Evolutionary conservation across 768 basidiomycete genomes (phyloP).

Genomic region (Phallus indusiatus): DNA sequence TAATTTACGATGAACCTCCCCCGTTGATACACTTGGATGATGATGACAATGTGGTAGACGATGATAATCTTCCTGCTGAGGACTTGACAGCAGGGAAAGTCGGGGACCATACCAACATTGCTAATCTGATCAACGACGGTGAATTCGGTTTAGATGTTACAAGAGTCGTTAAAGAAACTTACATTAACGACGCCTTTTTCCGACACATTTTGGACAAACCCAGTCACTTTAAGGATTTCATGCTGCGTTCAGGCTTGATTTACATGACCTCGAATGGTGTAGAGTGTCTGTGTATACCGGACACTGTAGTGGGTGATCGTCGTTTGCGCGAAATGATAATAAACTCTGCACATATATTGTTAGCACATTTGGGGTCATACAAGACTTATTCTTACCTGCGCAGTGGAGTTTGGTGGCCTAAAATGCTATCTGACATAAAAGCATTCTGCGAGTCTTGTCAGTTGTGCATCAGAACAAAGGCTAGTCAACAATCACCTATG

Average conservation of each 20-base stretch:
- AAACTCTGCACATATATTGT: constrained; percentile 22
- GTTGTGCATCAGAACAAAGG: constrained; percentile 16
- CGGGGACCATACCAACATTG: not conserved
- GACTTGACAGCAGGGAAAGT: no score
- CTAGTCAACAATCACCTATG: constrained; percentile 14
- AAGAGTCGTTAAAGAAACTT: constrained; percentile 7
- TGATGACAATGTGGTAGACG: no score
- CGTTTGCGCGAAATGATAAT: constrained; percentile 11
- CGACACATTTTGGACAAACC: constrained; percentile 12
- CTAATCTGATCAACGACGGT: not conserved
- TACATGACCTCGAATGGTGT: constrained; percentile 1
- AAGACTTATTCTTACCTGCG: constrained; percentile 27
- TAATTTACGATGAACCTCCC: not conserved
- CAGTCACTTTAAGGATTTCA: constrained; percentile 7
- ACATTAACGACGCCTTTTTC: constrained; percentile 20
- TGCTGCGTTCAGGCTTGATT: constrained; percentile 1
- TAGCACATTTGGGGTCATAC: constrained; percentile 28
- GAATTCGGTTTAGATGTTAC: constrained; percentile 12
- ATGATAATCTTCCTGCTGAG: no score
- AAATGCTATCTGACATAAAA: constrained; percentile 15
- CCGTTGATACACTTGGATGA: no score
- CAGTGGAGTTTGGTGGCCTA: constrained; percentile 15
- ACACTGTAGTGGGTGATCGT: not conserved
- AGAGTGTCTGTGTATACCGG: constrained; percentile 10
- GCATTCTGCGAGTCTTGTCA: constrained; percentile 20